Conservation (phyloP, 2,329 filamentous ascomycete species). For the Hypoxylon sp. region DNA sequence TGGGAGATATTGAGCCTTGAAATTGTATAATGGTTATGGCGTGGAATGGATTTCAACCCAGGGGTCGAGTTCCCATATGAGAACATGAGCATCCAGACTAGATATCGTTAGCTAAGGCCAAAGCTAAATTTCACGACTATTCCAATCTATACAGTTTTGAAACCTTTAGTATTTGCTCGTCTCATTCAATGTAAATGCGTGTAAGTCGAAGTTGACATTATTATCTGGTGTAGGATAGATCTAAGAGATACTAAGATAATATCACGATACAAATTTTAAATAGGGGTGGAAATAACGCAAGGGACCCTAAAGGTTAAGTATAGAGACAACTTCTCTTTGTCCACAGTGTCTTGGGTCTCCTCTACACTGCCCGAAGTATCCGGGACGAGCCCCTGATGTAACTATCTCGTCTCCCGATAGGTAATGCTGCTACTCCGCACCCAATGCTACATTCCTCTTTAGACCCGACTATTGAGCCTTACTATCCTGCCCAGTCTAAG, state of each 20-base stretch:
- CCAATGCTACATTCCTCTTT: constrained; percentile 38
- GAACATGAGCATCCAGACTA: neutral
- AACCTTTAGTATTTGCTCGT: neutral
- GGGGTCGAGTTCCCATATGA: constrained; percentile 19
- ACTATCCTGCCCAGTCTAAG: neutral
- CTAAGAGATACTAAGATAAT: neutral
- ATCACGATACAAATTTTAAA: too few relatives aligned
- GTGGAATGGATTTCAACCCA: constrained; percentile 10
- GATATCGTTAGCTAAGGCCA: neutral
- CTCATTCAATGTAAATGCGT: neutral
- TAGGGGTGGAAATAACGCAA: too few relatives aligned
- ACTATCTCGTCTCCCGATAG: too few relatives aligned
- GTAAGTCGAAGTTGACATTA: constrained; percentile 1
- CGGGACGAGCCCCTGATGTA: too few relatives aligned
- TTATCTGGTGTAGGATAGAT: neutral
- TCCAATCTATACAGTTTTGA: too few relatives aligned
- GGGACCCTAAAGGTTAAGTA: too few relatives aligned
- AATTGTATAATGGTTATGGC: neutral
- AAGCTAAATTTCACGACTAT: neutral
- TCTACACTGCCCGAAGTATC: too few relatives aligned
- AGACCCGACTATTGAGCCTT: constrained; percentile 5
- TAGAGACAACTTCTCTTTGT: too few relatives aligned
- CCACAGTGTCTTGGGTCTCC: too few relatives aligned
- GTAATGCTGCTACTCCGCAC: constrained; percentile 26
- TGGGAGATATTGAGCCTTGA: constrained; percentile 21